Evolutionary conservation across 768 basidiomycete genomes (phyloP).

Genomic region (Hemileccinum impolitum): DNA sequence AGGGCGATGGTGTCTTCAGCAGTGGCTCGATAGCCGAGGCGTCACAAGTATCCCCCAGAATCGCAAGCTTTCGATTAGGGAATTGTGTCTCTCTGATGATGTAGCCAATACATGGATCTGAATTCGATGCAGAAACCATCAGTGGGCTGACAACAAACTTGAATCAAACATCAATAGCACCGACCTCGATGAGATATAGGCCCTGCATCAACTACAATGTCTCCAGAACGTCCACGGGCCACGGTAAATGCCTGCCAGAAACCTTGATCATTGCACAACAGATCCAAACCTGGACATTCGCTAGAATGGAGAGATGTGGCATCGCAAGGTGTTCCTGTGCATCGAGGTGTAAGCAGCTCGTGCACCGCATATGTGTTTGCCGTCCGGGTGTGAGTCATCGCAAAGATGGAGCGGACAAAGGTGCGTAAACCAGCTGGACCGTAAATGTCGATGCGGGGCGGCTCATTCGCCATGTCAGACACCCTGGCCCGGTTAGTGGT

Average conservation of each 20-base stretch:
- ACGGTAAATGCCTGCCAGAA: conserved; percentile 60
- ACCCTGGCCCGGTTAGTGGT: not conserved
- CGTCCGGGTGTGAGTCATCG: conserved; percentile 60
- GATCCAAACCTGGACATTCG: conserved; percentile 61
- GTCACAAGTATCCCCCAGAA: conserved; percentile 78
- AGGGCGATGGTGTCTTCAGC: conserved; percentile 44
- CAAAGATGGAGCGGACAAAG: conserved; percentile 69
- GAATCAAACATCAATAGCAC: conserved; percentile 13
- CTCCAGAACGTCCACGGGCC: conserved; percentile 37
- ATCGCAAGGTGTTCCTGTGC: conserved; percentile 51
- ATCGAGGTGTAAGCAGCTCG: conserved; percentile 63
- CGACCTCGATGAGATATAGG: conserved; percentile 74
- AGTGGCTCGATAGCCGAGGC: conserved; percentile 57
- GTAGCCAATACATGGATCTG: conserved; percentile 81
- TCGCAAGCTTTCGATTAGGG: conserved; percentile 59
- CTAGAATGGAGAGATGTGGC: conserved; percentile 51
- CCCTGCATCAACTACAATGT: conserved; percentile 65
- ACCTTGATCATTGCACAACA: conserved; percentile 52
- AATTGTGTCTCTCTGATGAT: conserved; percentile 56
- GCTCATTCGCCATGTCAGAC: conserved; percentile 19
- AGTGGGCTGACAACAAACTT: too few relatives aligned
- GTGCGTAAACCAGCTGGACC: conserved; percentile 76
- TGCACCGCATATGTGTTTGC: conserved; percentile 70
- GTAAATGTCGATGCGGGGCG: conserved; percentile 64
- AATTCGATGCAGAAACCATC: not conserved